These are phyloP conservation scores for Nicotiana benthamiana DNA, from an alignment of 257 asterid species.

Conservation along the genomic window DNA sequence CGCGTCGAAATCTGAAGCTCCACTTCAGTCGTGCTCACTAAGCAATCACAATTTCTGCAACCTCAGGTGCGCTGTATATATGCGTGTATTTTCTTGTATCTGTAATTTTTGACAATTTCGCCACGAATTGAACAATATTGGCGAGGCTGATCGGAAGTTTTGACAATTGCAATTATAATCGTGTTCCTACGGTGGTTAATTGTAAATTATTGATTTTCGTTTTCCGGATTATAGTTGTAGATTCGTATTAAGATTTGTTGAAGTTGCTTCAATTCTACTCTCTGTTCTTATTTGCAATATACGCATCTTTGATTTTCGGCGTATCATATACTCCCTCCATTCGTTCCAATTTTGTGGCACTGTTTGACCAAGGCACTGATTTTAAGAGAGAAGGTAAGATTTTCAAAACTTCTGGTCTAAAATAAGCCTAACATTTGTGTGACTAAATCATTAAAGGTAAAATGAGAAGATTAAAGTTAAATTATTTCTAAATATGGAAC, in stretches of 20 bases:
- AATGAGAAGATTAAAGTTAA: too few species aligned
- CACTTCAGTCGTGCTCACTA: neutral
- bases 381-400: too few species aligned
- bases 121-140: neutral
- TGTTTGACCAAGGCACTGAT: too few species aligned
- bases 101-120: neutral
- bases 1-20: neutral
- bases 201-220: neutral
- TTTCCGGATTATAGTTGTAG: neutral
- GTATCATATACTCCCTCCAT: neutral
- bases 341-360: too few species aligned
- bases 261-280: neutral
- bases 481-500: too few species aligned
- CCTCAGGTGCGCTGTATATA: constrained; percentile 8
- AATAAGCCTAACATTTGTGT: too few species aligned
- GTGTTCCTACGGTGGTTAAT: neutral
- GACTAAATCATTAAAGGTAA: too few species aligned
- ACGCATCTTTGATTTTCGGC: neutral
- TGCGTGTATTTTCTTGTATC: neutral
- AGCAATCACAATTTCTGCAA: constrained; percentile 1
- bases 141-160: neutral
- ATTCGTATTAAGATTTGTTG: neutral
- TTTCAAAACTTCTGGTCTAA: too few species aligned
- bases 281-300: neutral
- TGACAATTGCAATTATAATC: neutral